Base-by-base conservation (phyloP, 192 early-diverging fungal species). In the Backusella sp. region DNA sequence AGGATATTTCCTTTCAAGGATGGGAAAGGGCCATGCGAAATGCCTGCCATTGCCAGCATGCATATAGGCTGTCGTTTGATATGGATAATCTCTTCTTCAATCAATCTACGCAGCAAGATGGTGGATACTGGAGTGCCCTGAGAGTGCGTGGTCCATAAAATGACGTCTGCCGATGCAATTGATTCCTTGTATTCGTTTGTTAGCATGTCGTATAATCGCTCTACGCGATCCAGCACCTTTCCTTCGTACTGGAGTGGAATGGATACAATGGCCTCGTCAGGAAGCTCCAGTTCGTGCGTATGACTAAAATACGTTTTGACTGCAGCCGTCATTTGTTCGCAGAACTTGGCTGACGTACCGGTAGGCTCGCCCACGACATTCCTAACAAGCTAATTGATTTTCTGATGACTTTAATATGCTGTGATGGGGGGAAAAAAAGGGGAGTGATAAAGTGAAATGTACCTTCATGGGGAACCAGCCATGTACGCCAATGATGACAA, bases 201-300 rank as follows among this genome's bases (percentile, higher is more conserved):
- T 52, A 98, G 83, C 75, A 94, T 93, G 17, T 87, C 76, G 79
- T 95, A 93, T 28, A 97, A 84, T 36, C 92, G 79, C n/a, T 95
- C 90, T 1, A 97, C 94, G 34, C 97, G 88, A 28, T 93, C 89
- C 74, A 92, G 85, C n/a, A 99, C 93, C 66, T 91, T 96, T 15
- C 97, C 97, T 82, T 98, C 95, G 6, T 95, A 94, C 71, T 95
- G 92, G 28, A 99, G 82, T 37, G 96, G 94, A 70, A 99, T 96
- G 19, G 90, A 78, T 5, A 90, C 92, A 28, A 98, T 80, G 52
- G 82, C 66, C 44, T 85, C 74, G 34, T 80, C 80, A 8, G 84
- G 73, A 11, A 88, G 72, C 19, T 81, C 81, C 30, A 88, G 82
- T 15, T 88, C 82, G 78, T 86, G 85, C 17, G 87, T 77, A 21